Conservation (phyloP, 495 filamentous ascomycete genomes). For the Neurospora discreta region DNA sequence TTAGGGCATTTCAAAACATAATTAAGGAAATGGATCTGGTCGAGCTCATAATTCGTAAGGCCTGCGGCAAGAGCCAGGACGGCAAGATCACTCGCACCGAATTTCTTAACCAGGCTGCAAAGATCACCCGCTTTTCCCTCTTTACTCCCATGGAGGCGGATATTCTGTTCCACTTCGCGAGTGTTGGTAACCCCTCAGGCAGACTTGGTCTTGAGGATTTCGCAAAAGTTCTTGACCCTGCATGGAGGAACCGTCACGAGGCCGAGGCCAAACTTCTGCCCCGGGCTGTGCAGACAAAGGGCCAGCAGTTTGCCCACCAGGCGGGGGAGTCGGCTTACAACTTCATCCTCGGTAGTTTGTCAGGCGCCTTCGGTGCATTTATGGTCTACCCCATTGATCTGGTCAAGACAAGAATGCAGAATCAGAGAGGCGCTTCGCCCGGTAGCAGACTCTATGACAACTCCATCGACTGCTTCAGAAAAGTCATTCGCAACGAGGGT, state of each 20-base stretch:
- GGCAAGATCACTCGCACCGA: conserved; percentile 89
- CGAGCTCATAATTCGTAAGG: conserved; percentile 79
- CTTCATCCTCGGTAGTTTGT: conserved; percentile 77
- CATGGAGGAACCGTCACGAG: conserved; percentile 61
- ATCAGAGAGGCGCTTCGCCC: conserved; percentile 70
- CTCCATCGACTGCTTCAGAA: conserved; percentile 82
- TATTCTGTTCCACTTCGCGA: conserved; percentile 96
- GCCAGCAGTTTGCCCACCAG: conserved; percentile 41
- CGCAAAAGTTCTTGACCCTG: conserved; percentile 84
- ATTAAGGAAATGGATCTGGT: conserved; percentile 96
- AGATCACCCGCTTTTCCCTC: conserved; percentile 74
- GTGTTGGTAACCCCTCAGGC: conserved; percentile 78
- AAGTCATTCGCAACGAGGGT: conserved; percentile 89
- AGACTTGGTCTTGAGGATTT: conserved; percentile 77
- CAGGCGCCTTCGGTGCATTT: conserved; percentile 94
- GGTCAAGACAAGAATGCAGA: conserved; percentile 98
- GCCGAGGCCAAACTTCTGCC: conserved; percentile 19
- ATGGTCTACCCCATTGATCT: conserved; percentile 99
- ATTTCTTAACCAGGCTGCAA: conserved; percentile 88
- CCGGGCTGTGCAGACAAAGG: conserved; percentile 16
- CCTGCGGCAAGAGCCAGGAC: conserved; percentile 70
- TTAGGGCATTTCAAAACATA: conserved; percentile 93
- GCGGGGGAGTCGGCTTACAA: conserved; percentile 74
- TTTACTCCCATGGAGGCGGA: conserved; percentile 99
- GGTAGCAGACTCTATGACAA: conserved; percentile 92